Conservation (phyloP, 2,329 filamentous ascomycete species). For the Lachnellula suecica region DNA sequence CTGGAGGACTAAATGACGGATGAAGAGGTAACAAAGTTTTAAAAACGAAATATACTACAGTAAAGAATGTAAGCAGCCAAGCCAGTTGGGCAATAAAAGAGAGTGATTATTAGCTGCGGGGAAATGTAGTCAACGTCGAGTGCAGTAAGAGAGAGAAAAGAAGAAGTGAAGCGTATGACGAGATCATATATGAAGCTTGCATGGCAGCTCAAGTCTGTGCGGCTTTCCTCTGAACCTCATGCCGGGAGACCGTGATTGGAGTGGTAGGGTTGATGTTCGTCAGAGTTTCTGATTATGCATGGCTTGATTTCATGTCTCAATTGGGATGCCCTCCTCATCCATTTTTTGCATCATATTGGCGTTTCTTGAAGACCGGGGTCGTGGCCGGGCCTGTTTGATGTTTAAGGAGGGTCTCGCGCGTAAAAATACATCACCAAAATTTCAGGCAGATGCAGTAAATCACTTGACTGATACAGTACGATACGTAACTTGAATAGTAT, state of each 20-base stretch:
- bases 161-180: conserved; percentile 17
- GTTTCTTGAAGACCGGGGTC: conserved; percentile 30
- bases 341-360: conserved; percentile 31
- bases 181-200: conserved; percentile 31
- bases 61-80: conserved; percentile 54
- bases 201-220: conserved; percentile 26
- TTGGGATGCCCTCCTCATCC: conserved; percentile 27
- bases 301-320: conserved; percentile 31
- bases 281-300: conserved; percentile 36
- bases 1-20: conserved; percentile 19
- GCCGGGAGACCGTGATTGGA: conserved; percentile 17
- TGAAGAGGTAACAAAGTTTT: conserved; percentile 27
- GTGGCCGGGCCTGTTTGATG: conserved; percentile 24
- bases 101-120: conserved; percentile 38
- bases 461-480: background rate
- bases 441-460: no score
- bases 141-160: conserved; percentile 29
- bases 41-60: conserved; percentile 33
- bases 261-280: conserved; percentile 26
- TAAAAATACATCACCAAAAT: background rate
- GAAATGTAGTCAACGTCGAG: conserved; percentile 33
- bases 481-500: background rate
- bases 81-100: conserved; percentile 52
- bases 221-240: conserved; percentile 22
- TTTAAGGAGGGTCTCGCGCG: conserved; percentile 15